A percentile compares a stretch with the other conserved stretches of the same genome.
Evolutionary conservation across 768 basidiomycete species (phyloP).

Genomic region (Hericium coralloides): DNA sequence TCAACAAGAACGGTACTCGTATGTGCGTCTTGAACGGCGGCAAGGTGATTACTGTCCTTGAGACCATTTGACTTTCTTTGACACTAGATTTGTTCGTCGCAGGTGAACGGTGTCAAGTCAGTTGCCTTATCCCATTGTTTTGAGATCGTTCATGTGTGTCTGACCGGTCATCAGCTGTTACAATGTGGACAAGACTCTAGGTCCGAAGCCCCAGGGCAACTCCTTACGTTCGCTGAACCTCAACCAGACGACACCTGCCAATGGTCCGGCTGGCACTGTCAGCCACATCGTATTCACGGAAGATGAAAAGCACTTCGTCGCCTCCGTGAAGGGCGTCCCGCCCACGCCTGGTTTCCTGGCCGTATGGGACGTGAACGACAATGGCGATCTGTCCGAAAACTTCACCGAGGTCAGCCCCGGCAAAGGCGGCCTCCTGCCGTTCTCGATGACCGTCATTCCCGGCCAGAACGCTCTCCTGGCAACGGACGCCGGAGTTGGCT

Average conservation of each 20-base stretch:
- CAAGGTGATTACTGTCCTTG: no score
- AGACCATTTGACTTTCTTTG: no score
- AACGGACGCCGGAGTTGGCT: slow-evolving; percentile 22
- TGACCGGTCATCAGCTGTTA: slow-evolving; percentile 28
- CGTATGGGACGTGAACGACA: slow-evolving; percentile 35
- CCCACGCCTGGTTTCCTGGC: slow-evolving; percentile 41
- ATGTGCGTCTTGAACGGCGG: slow-evolving; percentile 18
- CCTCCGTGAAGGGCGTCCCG: slow-evolving; percentile 40
- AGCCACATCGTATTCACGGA: slow-evolving; percentile 40
- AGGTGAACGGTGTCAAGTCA: slow-evolving; percentile 12
- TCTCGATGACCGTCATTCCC: slow-evolving; percentile 32
- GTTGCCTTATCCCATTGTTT: neutral
- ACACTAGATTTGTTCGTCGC: neutral
- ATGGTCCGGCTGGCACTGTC: slow-evolving; percentile 35
- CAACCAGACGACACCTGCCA: slow-evolving; percentile 44
- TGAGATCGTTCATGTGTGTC: no score
- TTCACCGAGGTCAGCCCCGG: slow-evolving; percentile 29
- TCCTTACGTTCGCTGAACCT: slow-evolving; percentile 34
- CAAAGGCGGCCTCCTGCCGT: slow-evolving; percentile 36
- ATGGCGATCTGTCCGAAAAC: slow-evolving; percentile 36
- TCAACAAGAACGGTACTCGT: slow-evolving; percentile 6
- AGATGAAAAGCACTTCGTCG: slow-evolving; percentile 35
- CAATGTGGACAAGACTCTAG: slow-evolving; percentile 31
- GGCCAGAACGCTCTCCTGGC: slow-evolving; percentile 22
- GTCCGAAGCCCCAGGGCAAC: slow-evolving; percentile 31